Evolutionary conservation across 345 rosid genomes (phyloP).

Genomic region (Carallia brachiata): DNA sequence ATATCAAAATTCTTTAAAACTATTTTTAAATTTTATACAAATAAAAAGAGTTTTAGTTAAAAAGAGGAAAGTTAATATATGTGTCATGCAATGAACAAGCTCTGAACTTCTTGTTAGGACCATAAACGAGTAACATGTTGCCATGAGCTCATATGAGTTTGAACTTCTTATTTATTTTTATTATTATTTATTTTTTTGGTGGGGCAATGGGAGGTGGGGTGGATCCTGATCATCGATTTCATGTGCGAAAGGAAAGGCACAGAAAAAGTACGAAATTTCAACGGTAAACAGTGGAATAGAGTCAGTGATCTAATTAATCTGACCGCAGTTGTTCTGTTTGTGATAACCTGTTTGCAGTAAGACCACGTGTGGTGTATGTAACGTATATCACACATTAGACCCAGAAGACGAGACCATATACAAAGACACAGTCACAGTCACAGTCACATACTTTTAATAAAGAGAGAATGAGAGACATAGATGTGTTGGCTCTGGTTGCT

Average conservation of each 20-base stretch:
- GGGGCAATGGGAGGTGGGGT: too few species aligned
- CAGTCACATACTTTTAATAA: not conserved
- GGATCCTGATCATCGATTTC: not conserved
- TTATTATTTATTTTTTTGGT: too few species aligned
- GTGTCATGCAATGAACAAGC: too few species aligned
- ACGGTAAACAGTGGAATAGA: slow-evolving; percentile 43
- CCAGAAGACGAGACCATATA: not conserved
- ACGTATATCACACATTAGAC: not conserved
- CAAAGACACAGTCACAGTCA: not conserved
- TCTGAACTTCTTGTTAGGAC: too few species aligned
- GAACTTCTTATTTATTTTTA: too few species aligned
- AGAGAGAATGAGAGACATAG: not conserved
- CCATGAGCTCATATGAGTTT: too few species aligned
- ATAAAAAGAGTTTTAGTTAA: too few species aligned
- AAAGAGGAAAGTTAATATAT: too few species aligned
- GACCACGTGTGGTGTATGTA: slow-evolving; percentile 33
- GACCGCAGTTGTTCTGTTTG: slow-evolving; percentile 27
- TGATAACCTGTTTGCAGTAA: slow-evolving; percentile 33
- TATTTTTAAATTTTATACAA: too few species aligned
- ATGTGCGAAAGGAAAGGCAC: not conserved
- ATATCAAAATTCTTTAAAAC: too few species aligned
- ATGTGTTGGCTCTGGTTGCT: not conserved
- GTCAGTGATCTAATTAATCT: not conserved
- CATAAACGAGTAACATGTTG: too few species aligned
- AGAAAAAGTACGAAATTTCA: slow-evolving; percentile 35